Conservation (phyloP, 257 asterid species). For the Solanum lycopersicoides region DNA sequence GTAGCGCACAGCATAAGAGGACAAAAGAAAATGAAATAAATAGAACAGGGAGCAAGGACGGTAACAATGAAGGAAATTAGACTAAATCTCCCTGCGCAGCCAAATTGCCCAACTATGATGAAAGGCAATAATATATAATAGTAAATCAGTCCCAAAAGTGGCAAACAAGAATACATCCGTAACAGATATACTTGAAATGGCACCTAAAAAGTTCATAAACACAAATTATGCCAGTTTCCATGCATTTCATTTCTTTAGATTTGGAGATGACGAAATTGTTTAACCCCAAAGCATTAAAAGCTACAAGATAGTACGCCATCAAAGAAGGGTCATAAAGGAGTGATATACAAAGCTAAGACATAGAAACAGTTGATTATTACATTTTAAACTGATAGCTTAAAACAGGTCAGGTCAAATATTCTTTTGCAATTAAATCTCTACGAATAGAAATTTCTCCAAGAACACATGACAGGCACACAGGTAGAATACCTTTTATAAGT, state of each 20-base stretch:
- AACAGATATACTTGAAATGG: not conserved
- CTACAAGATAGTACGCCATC: not conserved
- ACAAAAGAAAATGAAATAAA: not conserved
- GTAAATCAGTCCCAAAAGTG: not conserved
- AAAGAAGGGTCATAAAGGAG: not conserved
- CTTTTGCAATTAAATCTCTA: not conserved
- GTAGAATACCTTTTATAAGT: conserved; percentile 52
- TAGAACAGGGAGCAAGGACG: not conserved
- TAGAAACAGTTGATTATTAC: not conserved
- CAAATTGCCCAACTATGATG: not conserved
- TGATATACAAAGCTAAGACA: not conserved
- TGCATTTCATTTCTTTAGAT: not conserved
- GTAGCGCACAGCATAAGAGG: not conserved
- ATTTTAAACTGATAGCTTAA: not conserved
- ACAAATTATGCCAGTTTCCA: not conserved
- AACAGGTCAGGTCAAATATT: not conserved
- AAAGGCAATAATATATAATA: not conserved
- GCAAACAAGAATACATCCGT: not conserved
- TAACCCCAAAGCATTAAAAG: not conserved
- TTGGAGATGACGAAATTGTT: not conserved
- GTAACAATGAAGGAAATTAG: not conserved
- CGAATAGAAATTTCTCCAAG: not conserved
- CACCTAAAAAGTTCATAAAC: not conserved
- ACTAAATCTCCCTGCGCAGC: not conserved
- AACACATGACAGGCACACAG: not conserved